Evolutionary conservation across 257 asterid species (phyloP).

Genomic region (Nemophila menziesii): DNA sequence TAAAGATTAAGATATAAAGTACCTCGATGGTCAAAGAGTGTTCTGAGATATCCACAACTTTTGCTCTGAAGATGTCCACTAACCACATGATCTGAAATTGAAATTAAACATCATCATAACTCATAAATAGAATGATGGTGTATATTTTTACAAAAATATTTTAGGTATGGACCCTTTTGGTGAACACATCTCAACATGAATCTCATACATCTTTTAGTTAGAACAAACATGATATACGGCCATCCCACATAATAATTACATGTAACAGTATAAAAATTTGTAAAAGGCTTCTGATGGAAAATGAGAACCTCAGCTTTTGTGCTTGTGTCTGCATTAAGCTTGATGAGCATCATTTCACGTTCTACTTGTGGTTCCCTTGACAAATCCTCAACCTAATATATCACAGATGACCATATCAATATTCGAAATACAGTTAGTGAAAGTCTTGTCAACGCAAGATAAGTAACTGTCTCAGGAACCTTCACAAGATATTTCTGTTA

Average conservation of each 20-base stretch:
- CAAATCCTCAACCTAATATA: constrained; percentile 64
- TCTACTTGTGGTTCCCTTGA: constrained; percentile 75
- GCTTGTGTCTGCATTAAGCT: constrained; percentile 51
- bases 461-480: too few relatives aligned
- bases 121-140: neutral
- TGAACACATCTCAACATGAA: too few relatives aligned
- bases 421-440: constrained; percentile 4
- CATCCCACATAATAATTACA: too few relatives aligned
- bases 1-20: constrained; percentile 7
- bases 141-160: too few relatives aligned
- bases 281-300: neutral
- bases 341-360: constrained; percentile 81
- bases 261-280: neutral
- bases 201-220: too few relatives aligned
- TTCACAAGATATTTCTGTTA: too few relatives aligned
- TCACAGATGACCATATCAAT: constrained; percentile 9
- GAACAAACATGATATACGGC: too few relatives aligned
- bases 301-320: constrained; percentile 54
- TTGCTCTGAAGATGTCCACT: constrained; percentile 68
- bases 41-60: constrained; percentile 68
- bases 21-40: constrained; percentile 72
- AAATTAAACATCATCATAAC: constrained; percentile 12
- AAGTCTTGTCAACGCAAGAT: neutral
- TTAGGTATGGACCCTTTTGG: too few relatives aligned
- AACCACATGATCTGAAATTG: constrained; percentile 66